Evolutionary conservation across 148 eudicot genomes (phyloP).

Genomic region (Rheum nobile): DNA sequence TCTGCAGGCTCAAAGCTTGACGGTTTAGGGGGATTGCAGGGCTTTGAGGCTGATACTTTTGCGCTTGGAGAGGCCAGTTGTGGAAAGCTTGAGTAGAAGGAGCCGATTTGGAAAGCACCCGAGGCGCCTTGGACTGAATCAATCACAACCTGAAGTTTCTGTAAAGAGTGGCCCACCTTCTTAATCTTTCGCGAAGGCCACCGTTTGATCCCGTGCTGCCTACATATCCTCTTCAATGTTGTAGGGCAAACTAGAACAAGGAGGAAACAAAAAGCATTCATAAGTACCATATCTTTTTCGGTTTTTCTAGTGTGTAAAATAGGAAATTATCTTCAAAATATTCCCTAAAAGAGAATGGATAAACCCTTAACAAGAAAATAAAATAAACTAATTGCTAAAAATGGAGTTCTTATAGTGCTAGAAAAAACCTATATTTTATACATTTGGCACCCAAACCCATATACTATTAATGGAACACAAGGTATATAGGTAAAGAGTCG

Average conservation of each 20-base stretch:
- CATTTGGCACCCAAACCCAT: too few species aligned
- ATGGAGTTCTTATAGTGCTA: too few species aligned
- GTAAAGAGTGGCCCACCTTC: slow-evolving; percentile 83
- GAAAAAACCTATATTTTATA: too few species aligned
- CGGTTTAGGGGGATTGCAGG: slow-evolving; percentile 19
- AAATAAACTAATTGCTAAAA: too few species aligned
- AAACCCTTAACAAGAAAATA: too few species aligned
- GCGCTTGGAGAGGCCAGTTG: slow-evolving; percentile 60
- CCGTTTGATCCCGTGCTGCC: slow-evolving; percentile 82
- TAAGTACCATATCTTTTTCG: too few species aligned
- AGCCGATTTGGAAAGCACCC: slow-evolving; percentile 58
- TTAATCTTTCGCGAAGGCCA: slow-evolving; percentile 96
- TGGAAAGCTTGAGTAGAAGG: slow-evolving; percentile 75
- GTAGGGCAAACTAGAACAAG: slow-evolving; percentile 75
- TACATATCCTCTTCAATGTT: slow-evolving; percentile 86
- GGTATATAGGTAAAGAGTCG: background rate
- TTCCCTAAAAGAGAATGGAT: too few species aligned
- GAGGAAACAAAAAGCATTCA: background rate
- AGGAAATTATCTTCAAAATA: too few species aligned
- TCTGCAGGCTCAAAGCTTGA: slow-evolving; percentile 20
- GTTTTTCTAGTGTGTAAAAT: too few species aligned
- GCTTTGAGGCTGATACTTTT: slow-evolving; percentile 31
- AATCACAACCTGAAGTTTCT: slow-evolving; percentile 76
- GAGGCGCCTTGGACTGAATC: slow-evolving; percentile 82
- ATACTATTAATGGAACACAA: too few species aligned